Evolutionary conservation across 495 filamentous ascomycete species (phyloP).

Genomic region (Lasiosphaeria miniovina): DNA sequence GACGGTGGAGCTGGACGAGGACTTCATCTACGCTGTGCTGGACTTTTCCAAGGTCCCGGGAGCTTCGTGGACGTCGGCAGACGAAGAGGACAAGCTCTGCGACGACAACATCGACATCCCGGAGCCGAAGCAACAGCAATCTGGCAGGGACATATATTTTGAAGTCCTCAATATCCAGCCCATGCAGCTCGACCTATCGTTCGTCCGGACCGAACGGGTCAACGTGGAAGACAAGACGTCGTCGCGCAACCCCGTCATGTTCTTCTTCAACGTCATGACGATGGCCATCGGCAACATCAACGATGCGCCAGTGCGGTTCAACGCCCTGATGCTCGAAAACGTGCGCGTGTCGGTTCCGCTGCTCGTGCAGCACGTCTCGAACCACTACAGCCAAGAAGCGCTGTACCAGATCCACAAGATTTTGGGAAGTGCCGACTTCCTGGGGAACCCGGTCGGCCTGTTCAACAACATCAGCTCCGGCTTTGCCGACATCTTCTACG

Average conservation of each 20-base stretch:
- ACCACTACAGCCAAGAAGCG: conserved; percentile 93
- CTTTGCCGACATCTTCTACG: conserved; percentile 96
- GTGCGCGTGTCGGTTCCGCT: conserved; percentile 84
- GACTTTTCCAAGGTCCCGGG: conserved; percentile 95
- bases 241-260: conserved; percentile 91
- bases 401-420: conserved; percentile 96
- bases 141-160: conserved; percentile 92
- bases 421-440: conserved; percentile 92
- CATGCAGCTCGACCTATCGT: conserved; percentile 95
- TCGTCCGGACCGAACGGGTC: conserved; percentile 93
- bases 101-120: conserved; percentile 89
- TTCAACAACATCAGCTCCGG: conserved; percentile 99
- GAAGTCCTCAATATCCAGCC: conserved; percentile 95
- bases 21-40: conserved; percentile 92
- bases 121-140: conserved; percentile 78
- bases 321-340: conserved; percentile 92
- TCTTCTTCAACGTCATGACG: conserved; percentile 95
- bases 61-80: conserved; percentile 81
- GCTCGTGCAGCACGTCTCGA: conserved; percentile 77
- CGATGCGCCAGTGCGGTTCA: conserved; percentile 88
- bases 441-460: conserved; percentile 95
- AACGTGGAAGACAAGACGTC: conserved; percentile 93
- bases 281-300: conserved; percentile 99
- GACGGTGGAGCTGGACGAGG: conserved; percentile 96
- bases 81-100: conserved; percentile 77